A percentile compares a stretch with the other conserved stretches of the same genome.
Conservation (phyloP, 257 asterid species). For the Gynochthodes officinalis region DNA sequence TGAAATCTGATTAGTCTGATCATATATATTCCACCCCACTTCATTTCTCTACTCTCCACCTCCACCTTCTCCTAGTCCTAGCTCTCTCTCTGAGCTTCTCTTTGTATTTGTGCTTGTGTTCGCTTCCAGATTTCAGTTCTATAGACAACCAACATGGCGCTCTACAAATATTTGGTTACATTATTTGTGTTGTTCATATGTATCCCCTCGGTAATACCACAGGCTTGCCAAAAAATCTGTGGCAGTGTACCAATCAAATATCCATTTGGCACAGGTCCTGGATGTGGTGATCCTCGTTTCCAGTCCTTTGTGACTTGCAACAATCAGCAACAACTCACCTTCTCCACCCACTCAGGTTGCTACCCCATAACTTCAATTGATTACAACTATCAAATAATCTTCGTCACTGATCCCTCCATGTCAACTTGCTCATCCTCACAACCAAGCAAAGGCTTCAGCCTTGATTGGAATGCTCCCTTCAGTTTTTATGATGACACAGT, state of each 20-base stretch:
- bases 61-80: not conserved
- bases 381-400: conserved; percentile 50
- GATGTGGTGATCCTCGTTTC: conserved; percentile 79
- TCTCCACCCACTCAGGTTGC: conserved; percentile 65
- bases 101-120: not conserved
- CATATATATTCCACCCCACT: not conserved
- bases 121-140: not conserved
- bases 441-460: conserved; percentile 80
- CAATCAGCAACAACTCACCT: conserved; percentile 49
- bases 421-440: conserved; percentile 76
- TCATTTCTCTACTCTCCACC: not conserved
- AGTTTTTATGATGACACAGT: conserved; percentile 55
- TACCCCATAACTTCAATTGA: conserved; percentile 72
- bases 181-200: conserved; percentile 19
- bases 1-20: not conserved
- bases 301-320: conserved; percentile 58
- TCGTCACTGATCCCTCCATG: conserved; percentile 70
- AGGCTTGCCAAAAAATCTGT: conserved; percentile 61
- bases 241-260: conserved; percentile 59
- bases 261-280: conserved; percentile 74
- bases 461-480: conserved; percentile 74
- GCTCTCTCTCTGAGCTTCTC: not conserved
- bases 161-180: conserved; percentile 1
- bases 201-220: conserved; percentile 39
- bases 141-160: conserved; percentile 4